Conservation (phyloP, 2,329 filamentous ascomycete genomes). For the Diplodia sapinea region DNA sequence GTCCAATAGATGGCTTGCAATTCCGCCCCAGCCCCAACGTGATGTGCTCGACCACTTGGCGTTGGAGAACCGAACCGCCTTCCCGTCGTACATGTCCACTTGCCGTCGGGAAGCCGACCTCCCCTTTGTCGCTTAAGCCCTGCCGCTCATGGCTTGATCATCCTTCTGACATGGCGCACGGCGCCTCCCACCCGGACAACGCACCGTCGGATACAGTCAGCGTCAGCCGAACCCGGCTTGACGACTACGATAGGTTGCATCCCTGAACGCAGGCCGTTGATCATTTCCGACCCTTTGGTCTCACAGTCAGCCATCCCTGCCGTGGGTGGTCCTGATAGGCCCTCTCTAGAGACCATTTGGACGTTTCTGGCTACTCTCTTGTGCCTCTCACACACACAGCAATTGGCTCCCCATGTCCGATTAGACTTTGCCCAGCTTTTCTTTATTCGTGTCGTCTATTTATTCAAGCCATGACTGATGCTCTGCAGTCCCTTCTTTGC, state of each 20-base stretch:
- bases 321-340: constrained; percentile 2
- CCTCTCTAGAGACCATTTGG: background rate
- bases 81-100: background rate
- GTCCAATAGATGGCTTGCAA: background rate
- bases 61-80: constrained; percentile 19
- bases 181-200: constrained; percentile 24
- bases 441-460: constrained; percentile 20
- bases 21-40: background rate
- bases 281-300: constrained; percentile 5
- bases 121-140: background rate
- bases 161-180: constrained; percentile 14
- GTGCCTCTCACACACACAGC: no score
- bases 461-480: constrained; percentile 18
- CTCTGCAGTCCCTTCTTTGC: background rate
- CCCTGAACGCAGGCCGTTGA: background rate
- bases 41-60: background rate
- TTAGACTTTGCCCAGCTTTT: background rate
- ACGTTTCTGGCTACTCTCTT: background rate
- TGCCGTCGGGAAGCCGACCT: constrained; percentile 12
- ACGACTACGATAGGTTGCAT: background rate
- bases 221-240: background rate
- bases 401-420: constrained; percentile 23
- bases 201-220: constrained; percentile 22
- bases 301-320: background rate
- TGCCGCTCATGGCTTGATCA: constrained; percentile 8